Base-by-base conservation (phyloP, 1,284 basidiomycete species). In the Golubevia pallescens region DNA sequence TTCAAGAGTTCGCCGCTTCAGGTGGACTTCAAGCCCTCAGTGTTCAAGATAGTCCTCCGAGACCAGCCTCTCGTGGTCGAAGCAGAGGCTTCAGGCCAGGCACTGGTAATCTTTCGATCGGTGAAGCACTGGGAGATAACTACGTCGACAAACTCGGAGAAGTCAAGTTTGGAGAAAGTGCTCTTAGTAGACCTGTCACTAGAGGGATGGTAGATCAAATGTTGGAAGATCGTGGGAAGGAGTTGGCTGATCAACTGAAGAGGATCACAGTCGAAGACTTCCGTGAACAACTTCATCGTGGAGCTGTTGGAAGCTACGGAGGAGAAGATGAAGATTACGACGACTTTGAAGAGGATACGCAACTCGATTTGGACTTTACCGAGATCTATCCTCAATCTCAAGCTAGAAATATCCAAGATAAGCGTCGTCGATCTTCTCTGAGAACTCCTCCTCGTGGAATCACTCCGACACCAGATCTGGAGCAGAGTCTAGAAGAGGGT, bases 101-200 rank as follows among this genome's bases (percentile, higher is more conserved):
- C 7, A 54, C 58, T 8, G 69, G 52, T 2, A 67, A 66, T 28
- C 66, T 77, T 59, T 70, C 68, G 2, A 67, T 72, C 16, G 66
- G 68, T 52, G 63, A 75, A 38, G 74, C 73, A 0, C 59, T 77
- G 2, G 75, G 75, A 0, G 58, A 67, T 23, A 77, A 75, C 63
- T 75, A 74, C 38, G 73, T 77, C 8, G 73, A 77, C 53, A 73
- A 73, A 63, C 71, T 77, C 2, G 75, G 75, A 10, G 73, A 75
- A 57, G 73, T 77, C 0, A 74, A 73, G 8, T 77, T 77, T 56
- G 75, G 75, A 4, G 75, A 77, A 57, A 73, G 71, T 19, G 75
- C 75, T 1, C 70, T 77, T 19, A 75, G 71, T 53, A 61, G 75
- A 4, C 75, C 75, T 2, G 75, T 77, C 1, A 77, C 75, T 6